Conservation (phyloP, 257 asterid species). For the Solanum clarkiae region DNA sequence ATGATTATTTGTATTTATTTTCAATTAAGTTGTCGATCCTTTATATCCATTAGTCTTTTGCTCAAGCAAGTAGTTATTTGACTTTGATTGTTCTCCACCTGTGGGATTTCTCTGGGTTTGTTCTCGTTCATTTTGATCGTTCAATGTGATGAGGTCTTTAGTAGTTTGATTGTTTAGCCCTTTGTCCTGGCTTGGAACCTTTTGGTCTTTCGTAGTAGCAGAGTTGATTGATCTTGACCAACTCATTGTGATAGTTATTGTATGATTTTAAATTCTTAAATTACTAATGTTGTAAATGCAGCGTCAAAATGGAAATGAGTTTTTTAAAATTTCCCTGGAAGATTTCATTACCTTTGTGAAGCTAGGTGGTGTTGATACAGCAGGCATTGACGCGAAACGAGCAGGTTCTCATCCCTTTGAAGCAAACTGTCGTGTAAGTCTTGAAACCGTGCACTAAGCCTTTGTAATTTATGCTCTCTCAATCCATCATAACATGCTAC, state of each 20-base stretch:
- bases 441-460: not conserved
- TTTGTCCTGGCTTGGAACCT: not conserved
- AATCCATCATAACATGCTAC: not conserved
- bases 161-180: not conserved
- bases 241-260: not conserved
- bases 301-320: constrained; percentile 36
- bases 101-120: no score
- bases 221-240: not conserved
- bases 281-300: constrained; percentile 23
- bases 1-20: not conserved
- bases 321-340: constrained; percentile 31
- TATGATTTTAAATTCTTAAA: not conserved
- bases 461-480: not conserved
- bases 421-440: constrained; percentile 57
- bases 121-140: not conserved
- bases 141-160: not conserved
- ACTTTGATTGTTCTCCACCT: no score
- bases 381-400: constrained; percentile 24
- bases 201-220: not conserved
- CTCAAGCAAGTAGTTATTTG: no score
- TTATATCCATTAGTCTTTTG: not conserved
- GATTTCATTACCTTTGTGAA: constrained; percentile 31
- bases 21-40: not conserved
- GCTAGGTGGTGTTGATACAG: constrained; percentile 16
- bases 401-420: constrained; percentile 37